Evolutionary conservation across 805 yeast genomes (phyloP).

Genomic region (Candida methanosorbosa): DNA sequence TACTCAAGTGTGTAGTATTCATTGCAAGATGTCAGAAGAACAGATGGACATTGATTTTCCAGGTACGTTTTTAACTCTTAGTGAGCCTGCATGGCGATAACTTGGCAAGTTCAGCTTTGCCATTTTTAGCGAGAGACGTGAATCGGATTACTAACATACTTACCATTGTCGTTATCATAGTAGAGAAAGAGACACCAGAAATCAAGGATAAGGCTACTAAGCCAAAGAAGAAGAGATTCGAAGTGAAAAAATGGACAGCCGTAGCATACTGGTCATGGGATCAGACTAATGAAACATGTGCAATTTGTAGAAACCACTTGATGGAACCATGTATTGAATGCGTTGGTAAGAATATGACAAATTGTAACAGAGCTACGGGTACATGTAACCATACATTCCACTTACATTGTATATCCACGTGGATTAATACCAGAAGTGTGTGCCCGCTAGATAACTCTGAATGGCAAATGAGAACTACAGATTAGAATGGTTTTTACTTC

Average conservation of each 20-base stretch:
- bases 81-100: too few species aligned
- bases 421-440: conserved; percentile 91
- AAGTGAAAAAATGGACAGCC: conserved; percentile 96
- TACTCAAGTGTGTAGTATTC: neutral
- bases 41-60: conserved; percentile 18
- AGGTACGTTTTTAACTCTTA: conserved; percentile 8
- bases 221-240: conserved; percentile 62
- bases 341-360: conserved; percentile 53
- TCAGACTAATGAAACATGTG: conserved; percentile 72
- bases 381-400: conserved; percentile 98
- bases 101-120: too few species aligned
- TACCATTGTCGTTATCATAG: too few species aligned
- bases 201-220: conserved; percentile 20
- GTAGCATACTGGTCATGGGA: conserved; percentile 99
- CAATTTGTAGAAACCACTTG: conserved; percentile 94
- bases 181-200: too few species aligned
- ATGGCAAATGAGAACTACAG: conserved; percentile 36
- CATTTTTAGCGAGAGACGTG: too few species aligned
- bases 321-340: conserved; percentile 99
- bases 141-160: too few species aligned
- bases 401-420: conserved; percentile 89
- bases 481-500: neutral
- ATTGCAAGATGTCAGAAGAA: conserved; percentile 8
- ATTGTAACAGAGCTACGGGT: conserved; percentile 95
- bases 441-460: conserved; percentile 95